These are phyloP conservation scores for Ceratocystis lukuohia DNA, from an alignment of 2,329 filamentous ascomycete genomes.

Conservation along the genomic window DNA sequence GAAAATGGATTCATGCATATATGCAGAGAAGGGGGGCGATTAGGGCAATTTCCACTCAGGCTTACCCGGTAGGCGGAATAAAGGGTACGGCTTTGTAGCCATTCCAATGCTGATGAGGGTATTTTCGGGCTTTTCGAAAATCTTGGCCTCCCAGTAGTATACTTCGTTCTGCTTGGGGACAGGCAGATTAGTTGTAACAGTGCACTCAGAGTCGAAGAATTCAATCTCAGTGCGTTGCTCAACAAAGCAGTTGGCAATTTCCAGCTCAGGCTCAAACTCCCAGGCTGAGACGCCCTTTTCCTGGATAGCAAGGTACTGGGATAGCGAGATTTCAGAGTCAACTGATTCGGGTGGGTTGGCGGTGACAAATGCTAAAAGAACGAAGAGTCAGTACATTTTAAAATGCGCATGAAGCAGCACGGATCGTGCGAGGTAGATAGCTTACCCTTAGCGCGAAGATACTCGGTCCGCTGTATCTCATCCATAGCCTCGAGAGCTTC, in stretches of 20 bases:
- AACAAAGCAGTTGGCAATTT: conserved; percentile 98
- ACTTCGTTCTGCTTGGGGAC: conserved; percentile 98
- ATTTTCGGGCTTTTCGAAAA: conserved; percentile 89
- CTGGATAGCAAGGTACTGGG: conserved; percentile 94
- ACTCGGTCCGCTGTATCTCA: conserved; percentile 78
- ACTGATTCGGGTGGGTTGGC: conserved; percentile 89
- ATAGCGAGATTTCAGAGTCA: conserved; percentile 92
- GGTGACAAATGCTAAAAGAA: conserved; percentile 65
- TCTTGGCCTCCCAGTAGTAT: conserved; percentile 98
- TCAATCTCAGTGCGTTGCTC: conserved; percentile 94
- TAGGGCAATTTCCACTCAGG: conserved; percentile 5
- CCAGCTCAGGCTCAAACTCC: conserved; percentile 98
- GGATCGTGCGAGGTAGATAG: background rate
- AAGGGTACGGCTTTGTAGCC: conserved; percentile 89
- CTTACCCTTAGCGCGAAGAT: conserved; percentile 84
- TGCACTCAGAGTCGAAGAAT: conserved; percentile 96
- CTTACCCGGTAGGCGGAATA: conserved; percentile 86
- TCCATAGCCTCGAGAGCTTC: conserved; percentile 94
- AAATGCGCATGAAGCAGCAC: background rate
- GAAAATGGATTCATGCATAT: background rate
- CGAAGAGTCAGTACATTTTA: background rate
- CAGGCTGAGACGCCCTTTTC: conserved; percentile 99
- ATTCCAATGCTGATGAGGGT: conserved; percentile 84
- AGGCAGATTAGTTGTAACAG: conserved; percentile 89
- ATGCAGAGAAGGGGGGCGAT: background rate